Percentiles rank a stretch among this genome's conserved stretches.
Conservation (phyloP, 2,329 filamentous ascomycete genomes). For the Pseudopyricularia cyperi region DNA sequence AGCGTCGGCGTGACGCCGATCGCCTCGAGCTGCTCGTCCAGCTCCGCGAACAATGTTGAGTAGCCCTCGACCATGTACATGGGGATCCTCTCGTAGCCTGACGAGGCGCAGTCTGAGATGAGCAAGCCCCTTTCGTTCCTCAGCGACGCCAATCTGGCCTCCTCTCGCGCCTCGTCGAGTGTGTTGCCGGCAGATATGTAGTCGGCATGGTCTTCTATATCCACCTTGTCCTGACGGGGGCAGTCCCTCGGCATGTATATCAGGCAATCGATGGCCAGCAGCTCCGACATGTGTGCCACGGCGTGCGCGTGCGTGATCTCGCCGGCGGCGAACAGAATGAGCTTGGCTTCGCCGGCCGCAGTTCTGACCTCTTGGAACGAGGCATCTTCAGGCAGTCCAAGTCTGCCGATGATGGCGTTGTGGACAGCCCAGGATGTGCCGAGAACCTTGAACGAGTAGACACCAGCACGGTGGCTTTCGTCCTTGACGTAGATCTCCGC, state of each 20-base stretch:
- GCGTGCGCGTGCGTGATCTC: conserved; percentile 71
- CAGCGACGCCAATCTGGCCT: conserved; percentile 29
- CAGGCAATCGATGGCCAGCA: conserved; percentile 38
- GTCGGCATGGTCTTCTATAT: conserved; percentile 48
- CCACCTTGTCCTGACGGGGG: conserved; percentile 43
- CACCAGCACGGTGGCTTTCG: conserved; percentile 52
- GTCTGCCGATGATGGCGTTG: conserved; percentile 34
- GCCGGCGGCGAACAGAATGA: conserved; percentile 42
- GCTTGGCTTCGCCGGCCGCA: conserved; percentile 7
- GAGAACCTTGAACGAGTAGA: conserved; percentile 70
- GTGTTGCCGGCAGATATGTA: conserved; percentile 40
- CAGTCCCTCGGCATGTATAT: conserved; percentile 48
- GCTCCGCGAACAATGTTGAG: conserved; percentile 56
- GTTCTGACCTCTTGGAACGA: conserved; percentile 28
- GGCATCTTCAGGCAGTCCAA: conserved; percentile 27
- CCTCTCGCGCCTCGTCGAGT: conserved; percentile 51
- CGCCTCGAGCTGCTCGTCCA: conserved; percentile 44
- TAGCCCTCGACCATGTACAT: conserved; percentile 71
- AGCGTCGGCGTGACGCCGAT: conserved; percentile 22
- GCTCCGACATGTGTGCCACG: conserved; percentile 52
- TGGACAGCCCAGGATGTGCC: conserved; percentile 65
- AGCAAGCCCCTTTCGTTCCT: conserved; percentile 31
- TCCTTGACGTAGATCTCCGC: conserved; percentile 54
- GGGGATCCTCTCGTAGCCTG: conserved; percentile 53
- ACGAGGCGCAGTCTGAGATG: conserved; percentile 56